Percentiles rank a stretch among this genome's conserved stretches.
phyloP scores from a whole-genome alignment of 352 stramenopile species.

The Phytopythium helicoides region DNA sequence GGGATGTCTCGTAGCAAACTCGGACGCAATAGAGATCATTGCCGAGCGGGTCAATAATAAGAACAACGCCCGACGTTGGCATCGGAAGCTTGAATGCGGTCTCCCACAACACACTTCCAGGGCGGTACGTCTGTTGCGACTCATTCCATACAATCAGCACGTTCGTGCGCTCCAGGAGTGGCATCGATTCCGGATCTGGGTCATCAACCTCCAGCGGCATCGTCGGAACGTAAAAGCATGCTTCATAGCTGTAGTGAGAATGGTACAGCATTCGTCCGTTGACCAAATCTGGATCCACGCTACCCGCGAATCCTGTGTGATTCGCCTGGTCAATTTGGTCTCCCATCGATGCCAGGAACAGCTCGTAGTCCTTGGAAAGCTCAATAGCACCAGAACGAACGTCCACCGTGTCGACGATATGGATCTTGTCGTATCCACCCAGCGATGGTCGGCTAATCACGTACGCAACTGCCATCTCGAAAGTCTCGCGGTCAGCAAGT shows the following conservation, averaged over 20 bases:
- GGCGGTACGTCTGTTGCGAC: conserved; percentile 80
- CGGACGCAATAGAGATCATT: conserved; percentile 86
- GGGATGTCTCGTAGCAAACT: conserved; percentile 76
- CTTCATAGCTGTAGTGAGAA: conserved; percentile 73
- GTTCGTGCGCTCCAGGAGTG: conserved; percentile 59
- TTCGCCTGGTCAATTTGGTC: conserved; percentile 44
- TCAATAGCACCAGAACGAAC: conserved; percentile 33
- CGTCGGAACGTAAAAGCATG: conserved; percentile 82
- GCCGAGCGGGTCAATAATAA: conserved; percentile 82
- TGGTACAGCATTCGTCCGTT: conserved; percentile 65
- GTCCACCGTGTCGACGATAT: conserved; percentile 54
- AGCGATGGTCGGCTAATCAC: conserved; percentile 57
- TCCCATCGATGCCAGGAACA: conserved; percentile 68
- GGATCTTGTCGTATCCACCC: conserved; percentile 76
- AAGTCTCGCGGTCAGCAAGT: conserved; percentile 72
- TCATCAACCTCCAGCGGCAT: conserved; percentile 43
- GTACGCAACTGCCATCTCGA: conserved; percentile 82
- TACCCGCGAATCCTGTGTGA: conserved; percentile 48
- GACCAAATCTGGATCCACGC: conserved; percentile 31
- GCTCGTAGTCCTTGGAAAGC: conserved; percentile 65
- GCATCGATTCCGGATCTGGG: conserved; percentile 14
- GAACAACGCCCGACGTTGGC: conserved; percentile 69
- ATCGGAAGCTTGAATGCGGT: conserved; percentile 70
- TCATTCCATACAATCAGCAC: conserved; percentile 89
- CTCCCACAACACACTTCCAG: conserved; percentile 77